These are phyloP conservation scores for Phyllosticta citriasiana DNA, from an alignment of 2,329 filamentous ascomycete genomes.

Conservation along the genomic window DNA sequence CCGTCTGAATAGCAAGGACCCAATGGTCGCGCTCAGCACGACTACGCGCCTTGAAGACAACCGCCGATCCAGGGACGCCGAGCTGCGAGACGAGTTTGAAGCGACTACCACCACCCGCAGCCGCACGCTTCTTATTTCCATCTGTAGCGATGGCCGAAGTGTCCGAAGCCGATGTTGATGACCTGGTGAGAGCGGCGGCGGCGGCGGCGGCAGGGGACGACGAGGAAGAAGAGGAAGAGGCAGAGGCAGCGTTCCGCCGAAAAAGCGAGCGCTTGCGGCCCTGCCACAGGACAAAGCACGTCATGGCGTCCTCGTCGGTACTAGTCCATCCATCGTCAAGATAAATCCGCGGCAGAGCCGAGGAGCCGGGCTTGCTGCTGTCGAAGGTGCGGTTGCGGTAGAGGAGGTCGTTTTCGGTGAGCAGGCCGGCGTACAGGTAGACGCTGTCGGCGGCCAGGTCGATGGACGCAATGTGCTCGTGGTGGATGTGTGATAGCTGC, in stretches of 20 bases:
- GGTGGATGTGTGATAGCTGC: constrained; percentile 50
- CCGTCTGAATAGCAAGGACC: constrained; percentile 55
- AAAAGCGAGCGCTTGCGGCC: constrained; percentile 49
- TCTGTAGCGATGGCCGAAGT: background rate
- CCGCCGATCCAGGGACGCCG: constrained; percentile 50
- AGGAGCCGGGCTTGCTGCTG: constrained; percentile 49
- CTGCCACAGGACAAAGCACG: constrained; percentile 58
- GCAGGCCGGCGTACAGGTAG: constrained; percentile 55
- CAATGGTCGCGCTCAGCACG: constrained; percentile 57
- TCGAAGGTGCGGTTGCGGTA: constrained; percentile 57
- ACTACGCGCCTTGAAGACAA: constrained; percentile 57
- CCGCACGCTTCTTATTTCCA: no score
- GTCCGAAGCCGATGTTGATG: background rate
- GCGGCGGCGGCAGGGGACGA: background rate
- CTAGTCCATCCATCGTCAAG: constrained; percentile 52
- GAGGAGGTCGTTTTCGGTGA: constrained; percentile 50
- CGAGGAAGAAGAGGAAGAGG: background rate
- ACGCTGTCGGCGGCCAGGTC: constrained; percentile 46
- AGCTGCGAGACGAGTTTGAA: constrained; percentile 51
- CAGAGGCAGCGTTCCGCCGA: constrained; percentile 23
- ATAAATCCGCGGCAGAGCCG: constrained; percentile 50
- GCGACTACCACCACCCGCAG: constrained; percentile 24
- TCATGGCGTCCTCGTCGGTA: constrained; percentile 55
- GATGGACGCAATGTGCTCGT: constrained; percentile 49
- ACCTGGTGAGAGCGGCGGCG: background rate